Evolutionary conservation across 495 filamentous ascomycete species (phyloP), one percentile per base, ranked within the genome.

Genomic region (Durotheca rogersii): DNA sequence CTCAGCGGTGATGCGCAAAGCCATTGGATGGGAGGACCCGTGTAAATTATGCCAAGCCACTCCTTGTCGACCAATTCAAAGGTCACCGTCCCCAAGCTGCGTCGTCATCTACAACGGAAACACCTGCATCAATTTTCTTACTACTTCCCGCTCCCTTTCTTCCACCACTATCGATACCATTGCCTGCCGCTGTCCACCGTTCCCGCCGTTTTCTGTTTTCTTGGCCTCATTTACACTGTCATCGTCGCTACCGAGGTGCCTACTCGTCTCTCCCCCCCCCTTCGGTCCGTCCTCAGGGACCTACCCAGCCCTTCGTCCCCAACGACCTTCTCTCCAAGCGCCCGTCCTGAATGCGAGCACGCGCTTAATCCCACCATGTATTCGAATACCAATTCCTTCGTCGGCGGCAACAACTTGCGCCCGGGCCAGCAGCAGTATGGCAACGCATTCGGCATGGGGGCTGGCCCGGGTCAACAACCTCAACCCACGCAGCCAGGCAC

Each of bases 361-460:
- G 20, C 21, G 15, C 38, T 32, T 39, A 6, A 29, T 36, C 18
- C n/a, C 41, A 53, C 67, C 72, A 95, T 96, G 90, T 96, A 84
- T 74, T 91, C 90, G 32, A 87, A 85, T 64, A 88, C 89, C 49
- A 90, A 84, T 75, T 84, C 88, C 39, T 95, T 84, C 66, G 75
- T 93, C 52, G 88, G 89, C 70, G 81, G 75, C 68, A 87, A 84
- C 68, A 84, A 72, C 71, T 74, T 80, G 66, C 89, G 87, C 52
- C 87, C 88, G 6, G 86, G 83, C 38, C 80, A 76, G 56, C 81
- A 77, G 68, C 82, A 81, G 69, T 83, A 81, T 75, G 77, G 73
- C 35, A 67, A 70, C 69, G 62, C 76, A 46, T 71, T 71, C 66
- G 70, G 61, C 41, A 69, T 71, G 44, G 74, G 71, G 47, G 73